These are phyloP conservation scores for Oropetium thomaeum DNA, from an alignment of 176 grass and related monocot genomes.

Conservation along the genomic window DNA sequence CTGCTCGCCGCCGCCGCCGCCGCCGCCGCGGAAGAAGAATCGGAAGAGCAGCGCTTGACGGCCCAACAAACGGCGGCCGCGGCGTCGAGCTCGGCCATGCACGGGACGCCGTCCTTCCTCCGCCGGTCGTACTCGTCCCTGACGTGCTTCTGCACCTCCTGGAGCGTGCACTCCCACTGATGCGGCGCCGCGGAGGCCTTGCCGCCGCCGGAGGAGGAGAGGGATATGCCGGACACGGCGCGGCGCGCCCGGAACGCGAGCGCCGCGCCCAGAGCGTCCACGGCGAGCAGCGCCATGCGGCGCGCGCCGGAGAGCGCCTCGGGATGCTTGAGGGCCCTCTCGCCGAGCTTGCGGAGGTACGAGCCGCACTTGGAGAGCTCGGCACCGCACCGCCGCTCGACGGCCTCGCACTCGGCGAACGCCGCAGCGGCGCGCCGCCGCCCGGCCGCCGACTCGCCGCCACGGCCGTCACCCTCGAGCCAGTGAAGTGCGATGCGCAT, in stretches of 20 bases:
- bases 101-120: conserved; percentile 50
- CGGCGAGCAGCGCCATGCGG: conserved; percentile 40
- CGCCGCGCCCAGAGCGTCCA: conserved; percentile 44
- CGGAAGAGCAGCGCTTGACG: conserved; percentile 22
- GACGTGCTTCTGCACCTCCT: conserved; percentile 59
- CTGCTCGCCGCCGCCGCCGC: conserved; percentile 17
- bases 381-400: conserved; percentile 55
- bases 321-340: conserved; percentile 44
- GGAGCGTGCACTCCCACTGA: conserved; percentile 63
- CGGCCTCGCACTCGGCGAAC: conserved; percentile 56
- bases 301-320: conserved; percentile 58
- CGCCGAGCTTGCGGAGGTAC: conserved; percentile 63
- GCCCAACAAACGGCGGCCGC: conserved; percentile 33
- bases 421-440: conserved; percentile 25
- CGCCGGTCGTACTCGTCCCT: conserved; percentile 73
- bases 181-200: background rate
- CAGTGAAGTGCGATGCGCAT: conserved; percentile 54
- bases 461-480: conserved; percentile 36
- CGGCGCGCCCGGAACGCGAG: conserved; percentile 59
- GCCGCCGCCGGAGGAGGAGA: background rate
- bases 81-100: conserved; percentile 70
- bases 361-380: conserved; percentile 77
- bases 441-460: background rate
- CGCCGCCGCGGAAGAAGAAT: background rate
- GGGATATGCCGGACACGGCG: conserved; percentile 8